Evolutionary conservation across 176 grass and related monocot species (phyloP).

Genomic region (Canna indica): DNA sequence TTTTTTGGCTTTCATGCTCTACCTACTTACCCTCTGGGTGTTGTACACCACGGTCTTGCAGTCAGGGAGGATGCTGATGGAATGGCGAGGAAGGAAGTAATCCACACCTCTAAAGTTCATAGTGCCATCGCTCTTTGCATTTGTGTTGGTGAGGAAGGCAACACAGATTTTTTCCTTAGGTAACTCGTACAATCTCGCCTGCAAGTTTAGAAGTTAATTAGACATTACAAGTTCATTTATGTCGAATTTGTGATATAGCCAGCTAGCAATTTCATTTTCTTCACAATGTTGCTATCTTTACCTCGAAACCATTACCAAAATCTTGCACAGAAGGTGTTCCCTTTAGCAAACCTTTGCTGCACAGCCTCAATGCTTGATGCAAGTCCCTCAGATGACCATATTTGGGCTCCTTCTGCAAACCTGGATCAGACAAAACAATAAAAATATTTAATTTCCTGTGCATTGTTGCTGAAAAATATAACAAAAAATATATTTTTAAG

Average conservation of each 20-base stretch:
- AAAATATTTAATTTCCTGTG: neutral
- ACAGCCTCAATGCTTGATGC: conserved; percentile 57
- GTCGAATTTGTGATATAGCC: too few species aligned
- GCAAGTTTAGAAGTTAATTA: conserved; percentile 7
- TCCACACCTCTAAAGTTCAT: conserved; percentile 50
- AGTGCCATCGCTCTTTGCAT: conserved; percentile 43
- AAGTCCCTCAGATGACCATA: conserved; percentile 79
- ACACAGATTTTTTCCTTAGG: conserved; percentile 56
- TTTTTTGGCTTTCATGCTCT: too few species aligned
- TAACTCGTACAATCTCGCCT: conserved; percentile 58
- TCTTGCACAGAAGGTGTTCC: conserved; percentile 28
- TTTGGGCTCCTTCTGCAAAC: conserved; percentile 77
- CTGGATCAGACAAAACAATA: conserved; percentile 24
- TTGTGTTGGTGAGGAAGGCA: conserved; percentile 76
- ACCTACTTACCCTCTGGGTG: conserved; percentile 66
- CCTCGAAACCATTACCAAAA: conserved; percentile 50
- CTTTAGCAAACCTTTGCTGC: conserved; percentile 80
- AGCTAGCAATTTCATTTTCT: too few species aligned
- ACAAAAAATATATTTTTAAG: too few species aligned
- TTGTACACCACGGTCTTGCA: conserved; percentile 82
- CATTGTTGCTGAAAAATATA: too few species aligned
- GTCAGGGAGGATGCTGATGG: conserved; percentile 78
- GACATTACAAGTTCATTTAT: too few species aligned
- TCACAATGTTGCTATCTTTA: conserved; percentile 21
- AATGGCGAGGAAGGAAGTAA: conserved; percentile 54